Percentiles rank a stretch among this genome's conserved stretches.
These are phyloP conservation scores for Medicago ruthenica DNA, from an alignment of 306 rosid genomes.

Conservation along the genomic window DNA sequence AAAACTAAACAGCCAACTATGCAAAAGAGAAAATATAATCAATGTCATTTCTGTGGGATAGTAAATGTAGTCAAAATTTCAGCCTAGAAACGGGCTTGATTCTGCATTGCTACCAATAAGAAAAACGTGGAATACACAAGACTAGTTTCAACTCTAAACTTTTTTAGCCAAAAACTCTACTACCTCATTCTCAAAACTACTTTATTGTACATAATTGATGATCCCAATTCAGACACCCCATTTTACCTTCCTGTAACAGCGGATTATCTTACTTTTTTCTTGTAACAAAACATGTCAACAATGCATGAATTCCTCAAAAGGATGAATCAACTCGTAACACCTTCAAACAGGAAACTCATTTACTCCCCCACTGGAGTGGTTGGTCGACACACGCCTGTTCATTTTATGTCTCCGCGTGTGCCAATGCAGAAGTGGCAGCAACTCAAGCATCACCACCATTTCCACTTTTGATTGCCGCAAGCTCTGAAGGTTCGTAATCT, in stretches of 20 bases:
- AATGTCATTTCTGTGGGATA: neutral
- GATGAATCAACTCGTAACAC: constrained; percentile 43
- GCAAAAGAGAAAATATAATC: constrained; percentile 12
- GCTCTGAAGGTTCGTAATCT: constrained; percentile 34
- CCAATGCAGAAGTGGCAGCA: constrained; percentile 50
- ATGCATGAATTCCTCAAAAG: constrained; percentile 47
- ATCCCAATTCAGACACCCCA: constrained; percentile 45
- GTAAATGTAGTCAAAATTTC: constrained; percentile 7
- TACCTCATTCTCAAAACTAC: constrained; percentile 50
- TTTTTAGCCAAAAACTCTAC: constrained; percentile 45
- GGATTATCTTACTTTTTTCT: constrained; percentile 43
- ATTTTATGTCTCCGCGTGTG: constrained; percentile 29
- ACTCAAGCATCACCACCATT: constrained; percentile 30
- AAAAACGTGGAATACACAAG: constrained; percentile 50
- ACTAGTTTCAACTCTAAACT: constrained; percentile 53
- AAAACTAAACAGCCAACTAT: neutral
- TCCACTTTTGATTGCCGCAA: constrained; percentile 31
- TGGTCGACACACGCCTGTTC: constrained; percentile 7
- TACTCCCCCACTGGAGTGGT: constrained; percentile 41
- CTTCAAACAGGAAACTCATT: constrained; percentile 38
- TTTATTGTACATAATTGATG: constrained; percentile 46
- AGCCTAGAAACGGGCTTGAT: constrained; percentile 39
- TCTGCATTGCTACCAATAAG: constrained; percentile 41
- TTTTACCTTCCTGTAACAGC: constrained; percentile 45
- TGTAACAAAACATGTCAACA: constrained; percentile 42